Evolutionary conservation across 2,329 filamentous ascomycete genomes (phyloP).

Genomic region (Leptodontidium sp.): DNA sequence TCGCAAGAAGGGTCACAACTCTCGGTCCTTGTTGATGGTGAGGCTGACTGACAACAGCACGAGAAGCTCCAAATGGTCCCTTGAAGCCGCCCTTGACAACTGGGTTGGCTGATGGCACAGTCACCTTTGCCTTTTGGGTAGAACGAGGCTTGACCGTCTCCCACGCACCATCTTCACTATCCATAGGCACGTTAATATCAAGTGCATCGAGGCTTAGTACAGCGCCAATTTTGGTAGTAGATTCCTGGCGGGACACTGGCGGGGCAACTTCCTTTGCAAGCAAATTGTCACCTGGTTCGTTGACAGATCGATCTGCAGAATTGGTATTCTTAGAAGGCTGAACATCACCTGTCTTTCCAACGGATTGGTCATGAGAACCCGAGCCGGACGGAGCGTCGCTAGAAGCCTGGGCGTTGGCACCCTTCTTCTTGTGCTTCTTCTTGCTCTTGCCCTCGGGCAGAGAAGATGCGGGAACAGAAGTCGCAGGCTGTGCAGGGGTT

Average conservation of each 20-base stretch:
- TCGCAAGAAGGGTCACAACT: not conserved
- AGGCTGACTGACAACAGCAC: not conserved
- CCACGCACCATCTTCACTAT: not conserved
- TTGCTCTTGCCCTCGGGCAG: conserved; percentile 9
- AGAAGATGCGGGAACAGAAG: not conserved
- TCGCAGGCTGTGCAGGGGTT: not conserved
- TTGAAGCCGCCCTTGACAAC: not conserved
- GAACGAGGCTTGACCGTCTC: conserved; percentile 9
- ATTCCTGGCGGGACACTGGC: not conserved
- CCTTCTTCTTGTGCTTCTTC: conserved; percentile 22
- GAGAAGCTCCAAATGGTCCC: not conserved
- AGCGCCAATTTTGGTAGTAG: not conserved
- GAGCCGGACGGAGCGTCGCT: not conserved
- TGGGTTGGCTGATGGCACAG: not conserved
- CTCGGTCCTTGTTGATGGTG: not conserved
- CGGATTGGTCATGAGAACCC: not conserved
- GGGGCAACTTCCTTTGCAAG: not conserved
- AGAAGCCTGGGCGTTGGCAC: not conserved
- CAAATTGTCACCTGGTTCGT: no score
- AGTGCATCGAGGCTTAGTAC: not conserved
- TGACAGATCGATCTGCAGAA: not conserved
- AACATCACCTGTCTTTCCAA: not conserved
- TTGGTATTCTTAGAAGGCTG: not conserved
- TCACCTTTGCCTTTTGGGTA: conserved; percentile 13
- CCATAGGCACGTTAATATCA: not conserved